Conservation (phyloP, 139 green algal species). For the Coccomyxa sp. region DNA sequence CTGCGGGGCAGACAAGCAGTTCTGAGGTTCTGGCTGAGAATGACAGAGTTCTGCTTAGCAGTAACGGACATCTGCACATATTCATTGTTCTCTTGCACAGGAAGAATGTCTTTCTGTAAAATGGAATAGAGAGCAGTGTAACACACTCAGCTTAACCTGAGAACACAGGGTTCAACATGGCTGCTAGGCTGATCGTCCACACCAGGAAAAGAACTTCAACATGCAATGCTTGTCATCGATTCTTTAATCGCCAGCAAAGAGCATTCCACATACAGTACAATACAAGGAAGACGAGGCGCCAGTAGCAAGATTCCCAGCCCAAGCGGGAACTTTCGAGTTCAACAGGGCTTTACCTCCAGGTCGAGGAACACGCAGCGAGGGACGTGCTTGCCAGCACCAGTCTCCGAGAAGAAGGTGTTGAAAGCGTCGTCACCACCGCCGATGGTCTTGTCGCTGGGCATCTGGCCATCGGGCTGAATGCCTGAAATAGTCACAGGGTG, state of each 20-base stretch:
- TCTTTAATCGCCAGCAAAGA: no score
- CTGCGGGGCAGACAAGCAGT: conserved; percentile 18
- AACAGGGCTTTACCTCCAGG: conserved; percentile 62
- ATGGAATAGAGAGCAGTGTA: no score
- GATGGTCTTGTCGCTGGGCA: conserved; percentile 93
- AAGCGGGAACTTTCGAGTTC: neutral
- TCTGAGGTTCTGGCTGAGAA: no score
- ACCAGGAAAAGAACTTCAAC: no score
- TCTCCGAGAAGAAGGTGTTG: conserved; percentile 98
- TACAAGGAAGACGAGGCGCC: no score
- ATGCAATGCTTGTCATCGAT: no score
- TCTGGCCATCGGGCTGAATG: conserved; percentile 96
- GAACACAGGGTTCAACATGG: no score
- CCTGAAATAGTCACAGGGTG: conserved; percentile 16
- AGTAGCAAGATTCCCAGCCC: no score
- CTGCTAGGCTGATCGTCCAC: no score
- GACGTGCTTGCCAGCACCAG: conserved; percentile 92
- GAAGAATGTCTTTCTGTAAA: neutral
- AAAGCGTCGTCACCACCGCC: conserved; percentile 84
- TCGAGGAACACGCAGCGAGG: conserved; percentile 91
- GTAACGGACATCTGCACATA: neutral
- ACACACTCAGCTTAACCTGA: no score
- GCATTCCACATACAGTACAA: no score
- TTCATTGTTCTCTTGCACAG: neutral
- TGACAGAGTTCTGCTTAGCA: no score